Percentiles rank a stretch among this genome's conserved stretches.
Conservation (phyloP, 176 grass and related monocot genomes). For the maize (Zea mays) region DNA sequence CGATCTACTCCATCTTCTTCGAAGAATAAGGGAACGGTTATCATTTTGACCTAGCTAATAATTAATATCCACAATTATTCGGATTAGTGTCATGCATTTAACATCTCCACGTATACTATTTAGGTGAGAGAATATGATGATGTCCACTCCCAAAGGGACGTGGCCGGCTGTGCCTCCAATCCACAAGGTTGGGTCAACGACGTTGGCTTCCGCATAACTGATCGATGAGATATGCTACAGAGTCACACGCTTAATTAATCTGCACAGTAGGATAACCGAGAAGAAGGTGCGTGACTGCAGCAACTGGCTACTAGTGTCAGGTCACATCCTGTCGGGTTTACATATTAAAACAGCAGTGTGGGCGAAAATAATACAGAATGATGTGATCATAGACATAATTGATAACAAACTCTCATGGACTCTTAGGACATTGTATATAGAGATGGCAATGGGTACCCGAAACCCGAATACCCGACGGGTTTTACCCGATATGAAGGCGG, state of each 20-base stretch:
- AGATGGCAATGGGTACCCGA: too few relatives aligned
- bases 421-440: not conserved
- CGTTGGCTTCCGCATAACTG: not conserved
- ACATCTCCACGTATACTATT: not conserved
- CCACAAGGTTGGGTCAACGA: not conserved
- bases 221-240: not conserved
- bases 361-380: not conserved
- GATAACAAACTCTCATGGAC: not conserved
- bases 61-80: not conserved
- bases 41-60: not conserved
- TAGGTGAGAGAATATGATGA: not conserved
- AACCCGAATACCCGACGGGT: too few relatives aligned
- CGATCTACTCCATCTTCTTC: not conserved
- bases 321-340: not conserved
- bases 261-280: not conserved
- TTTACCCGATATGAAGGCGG: too few relatives aligned
- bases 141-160: not conserved
- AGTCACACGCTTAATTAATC: not conserved
- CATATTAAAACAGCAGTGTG: not conserved
- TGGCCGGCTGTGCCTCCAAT: not conserved
- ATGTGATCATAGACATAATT: not conserved
- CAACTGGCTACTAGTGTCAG: not conserved
- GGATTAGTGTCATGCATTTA: not conserved
- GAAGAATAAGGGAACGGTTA: not conserved
- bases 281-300: not conserved